phyloP scores from a whole-genome alignment of 2,329 filamentous ascomycete species.

The Conoideocrella luteorostrata region DNA sequence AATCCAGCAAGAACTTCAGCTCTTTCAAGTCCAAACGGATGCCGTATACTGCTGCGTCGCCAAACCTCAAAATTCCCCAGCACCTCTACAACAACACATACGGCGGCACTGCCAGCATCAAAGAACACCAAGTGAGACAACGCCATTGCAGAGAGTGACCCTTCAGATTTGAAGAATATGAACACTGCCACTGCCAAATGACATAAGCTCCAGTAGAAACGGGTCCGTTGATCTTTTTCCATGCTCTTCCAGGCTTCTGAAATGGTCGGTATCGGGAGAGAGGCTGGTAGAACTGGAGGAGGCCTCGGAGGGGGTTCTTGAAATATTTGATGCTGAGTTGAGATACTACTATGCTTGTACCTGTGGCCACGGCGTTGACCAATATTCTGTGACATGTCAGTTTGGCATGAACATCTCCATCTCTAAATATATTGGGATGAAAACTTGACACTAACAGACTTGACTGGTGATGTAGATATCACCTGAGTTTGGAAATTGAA shows the following conservation, averaged over 20 bases:
- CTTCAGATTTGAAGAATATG: slow-evolving; percentile 78
- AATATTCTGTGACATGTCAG: slow-evolving; percentile 54
- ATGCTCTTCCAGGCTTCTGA: slow-evolving; percentile 85
- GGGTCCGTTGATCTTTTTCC: slow-evolving; percentile 76
- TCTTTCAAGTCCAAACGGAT: slow-evolving; percentile 88
- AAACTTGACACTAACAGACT: slow-evolving; percentile 60
- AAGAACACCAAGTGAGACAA: slow-evolving; percentile 92
- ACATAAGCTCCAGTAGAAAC: slow-evolving; percentile 83
- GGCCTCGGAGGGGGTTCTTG: slow-evolving; percentile 82
- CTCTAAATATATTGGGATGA: no score
- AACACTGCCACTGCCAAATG: slow-evolving; percentile 78
- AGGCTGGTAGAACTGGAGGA: slow-evolving; percentile 82
- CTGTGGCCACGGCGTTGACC: slow-evolving; percentile 91
- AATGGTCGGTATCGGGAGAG: slow-evolving; percentile 83
- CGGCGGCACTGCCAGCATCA: slow-evolving; percentile 83
- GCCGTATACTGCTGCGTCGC: slow-evolving; percentile 84
- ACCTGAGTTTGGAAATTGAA: slow-evolving; percentile 93
- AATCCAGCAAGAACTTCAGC: slow-evolving; percentile 93
- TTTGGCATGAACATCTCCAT: background rate
- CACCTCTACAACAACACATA: slow-evolving; percentile 89
- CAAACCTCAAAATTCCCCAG: slow-evolving; percentile 96
- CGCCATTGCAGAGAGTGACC: slow-evolving; percentile 84
- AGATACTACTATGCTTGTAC: slow-evolving; percentile 96
- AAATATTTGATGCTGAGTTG: slow-evolving; percentile 84
- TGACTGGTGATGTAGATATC: slow-evolving; percentile 68